Percentiles rank a stretch among this genome's conserved stretches.
Evolutionary conservation across 108 stramenopile species (phyloP).

Genomic region (Hondaea fermentalgiana): DNA sequence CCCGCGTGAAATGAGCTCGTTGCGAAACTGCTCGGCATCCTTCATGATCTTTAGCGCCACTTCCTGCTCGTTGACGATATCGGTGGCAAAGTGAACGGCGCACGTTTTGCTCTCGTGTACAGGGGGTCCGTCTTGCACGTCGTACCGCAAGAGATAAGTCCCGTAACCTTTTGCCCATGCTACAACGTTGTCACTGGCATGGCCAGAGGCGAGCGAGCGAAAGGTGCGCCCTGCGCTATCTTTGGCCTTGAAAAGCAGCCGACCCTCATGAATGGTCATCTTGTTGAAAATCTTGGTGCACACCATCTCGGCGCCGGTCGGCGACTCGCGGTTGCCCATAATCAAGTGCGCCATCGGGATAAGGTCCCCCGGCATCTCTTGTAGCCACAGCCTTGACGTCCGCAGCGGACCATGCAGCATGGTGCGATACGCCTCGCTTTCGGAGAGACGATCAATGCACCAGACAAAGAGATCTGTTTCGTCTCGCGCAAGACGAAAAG

Average conservation of each 20-base stretch:
- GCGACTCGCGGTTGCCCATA: not conserved
- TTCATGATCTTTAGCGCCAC: slow-evolving; percentile 24
- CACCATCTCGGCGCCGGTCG: not conserved
- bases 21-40: not conserved
- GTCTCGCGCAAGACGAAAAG: not conserved
- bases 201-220: not conserved
- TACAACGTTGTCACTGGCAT: not conserved
- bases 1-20: not conserved
- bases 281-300: not conserved
- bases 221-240: not conserved
- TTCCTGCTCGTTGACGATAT: not conserved
- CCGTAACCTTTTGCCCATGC: not conserved
- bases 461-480: not conserved
- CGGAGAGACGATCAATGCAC: not conserved
- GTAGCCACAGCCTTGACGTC: not conserved
- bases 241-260: not conserved
- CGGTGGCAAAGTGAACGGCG: not conserved
- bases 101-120: not conserved
- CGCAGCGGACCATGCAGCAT: not conserved
- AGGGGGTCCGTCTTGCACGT: not conserved
- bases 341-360: not conserved
- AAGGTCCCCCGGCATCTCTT: not conserved
- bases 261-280: not conserved
- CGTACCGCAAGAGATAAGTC: not conserved
- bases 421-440: not conserved